Evolutionary conservation across 306 rosid genomes (phyloP), one percentile per base, ranked within the genome.

Genomic region (Gastrolobium bilobum): DNA sequence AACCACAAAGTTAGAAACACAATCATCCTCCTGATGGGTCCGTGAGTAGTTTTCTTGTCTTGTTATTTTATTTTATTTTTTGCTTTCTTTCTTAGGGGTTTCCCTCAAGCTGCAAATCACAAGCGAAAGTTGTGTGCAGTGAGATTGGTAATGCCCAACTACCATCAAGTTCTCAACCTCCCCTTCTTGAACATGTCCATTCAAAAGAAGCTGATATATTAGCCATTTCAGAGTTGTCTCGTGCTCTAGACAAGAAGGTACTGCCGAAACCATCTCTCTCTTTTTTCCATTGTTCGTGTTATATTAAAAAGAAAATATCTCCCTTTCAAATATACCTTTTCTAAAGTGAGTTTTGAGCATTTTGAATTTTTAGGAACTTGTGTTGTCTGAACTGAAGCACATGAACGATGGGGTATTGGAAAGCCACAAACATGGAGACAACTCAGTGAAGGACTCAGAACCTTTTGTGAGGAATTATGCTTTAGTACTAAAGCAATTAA

Each of bases 231-330:
- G 98, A 90, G 76, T 83, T 95, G 89, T 81, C 82, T 56, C 89
- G 88, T 60, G 91, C 91, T 74, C 98, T 95, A 68, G 91, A 92
- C 87, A 95, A 92, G 82, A 95, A 95, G 99, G 99, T 90, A 40
- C 68, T 71, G 9, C 80, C 66, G 54, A 40, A 71, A 50, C 69
- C 79, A 66, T 50, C 60, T 73, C 39, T 20, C 29, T 6, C n/a
- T 20, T 62, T 73, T 58, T 62, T 4, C 68, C 29, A 15, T 39
- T 59, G 61, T 13, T 56, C 63, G 29, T 35, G 30, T 63, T 33
- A 20, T 6, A 31, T 66, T 46, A 4, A 60, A 33, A 71, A 64
- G 38, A 68, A 77, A 81, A 53, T 52, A 62, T 48, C 73, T 79
- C 56, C 65, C 59, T 57, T 73, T 56, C 60, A 43, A 74, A 61